phyloP scores from a whole-genome alignment of 1,284 basidiomycete genomes.

The Apiotrichum sp. region DNA sequence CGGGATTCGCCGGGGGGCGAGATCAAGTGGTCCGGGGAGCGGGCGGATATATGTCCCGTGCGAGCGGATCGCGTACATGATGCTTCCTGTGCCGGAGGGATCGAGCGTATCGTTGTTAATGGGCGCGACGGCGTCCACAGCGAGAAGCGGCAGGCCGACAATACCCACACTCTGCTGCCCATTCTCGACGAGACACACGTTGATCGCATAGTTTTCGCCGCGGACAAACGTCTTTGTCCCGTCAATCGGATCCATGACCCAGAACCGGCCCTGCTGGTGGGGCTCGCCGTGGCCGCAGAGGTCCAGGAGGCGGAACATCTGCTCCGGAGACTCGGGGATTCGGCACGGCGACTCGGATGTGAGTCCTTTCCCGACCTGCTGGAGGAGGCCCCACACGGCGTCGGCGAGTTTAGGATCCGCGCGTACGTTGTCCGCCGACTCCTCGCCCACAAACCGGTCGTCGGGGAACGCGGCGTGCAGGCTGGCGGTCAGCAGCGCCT shows the following conservation, averaged over 20 bases:
- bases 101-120: slow-evolving; percentile 1
- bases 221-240: slow-evolving; percentile 1
- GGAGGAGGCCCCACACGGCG: background rate
- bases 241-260: background rate
- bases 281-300: background rate
- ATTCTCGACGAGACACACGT: background rate
- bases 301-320: background rate
- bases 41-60: background rate
- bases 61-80: background rate
- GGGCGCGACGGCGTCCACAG: background rate
- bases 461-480: background rate
- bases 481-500: background rate
- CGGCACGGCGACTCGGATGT: background rate
- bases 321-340: background rate
- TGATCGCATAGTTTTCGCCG: background rate
- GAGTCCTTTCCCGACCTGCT: background rate
- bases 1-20: background rate
- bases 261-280: background rate
- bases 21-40: background rate
- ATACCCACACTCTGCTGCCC: background rate
- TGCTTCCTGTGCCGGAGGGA: background rate
- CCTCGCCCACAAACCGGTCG: background rate
- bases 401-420: background rate
- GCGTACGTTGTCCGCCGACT: background rate
- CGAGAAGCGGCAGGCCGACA: background rate